Conservation (phyloP, 345 rosid species). For the Toxicodendron radicans region DNA sequence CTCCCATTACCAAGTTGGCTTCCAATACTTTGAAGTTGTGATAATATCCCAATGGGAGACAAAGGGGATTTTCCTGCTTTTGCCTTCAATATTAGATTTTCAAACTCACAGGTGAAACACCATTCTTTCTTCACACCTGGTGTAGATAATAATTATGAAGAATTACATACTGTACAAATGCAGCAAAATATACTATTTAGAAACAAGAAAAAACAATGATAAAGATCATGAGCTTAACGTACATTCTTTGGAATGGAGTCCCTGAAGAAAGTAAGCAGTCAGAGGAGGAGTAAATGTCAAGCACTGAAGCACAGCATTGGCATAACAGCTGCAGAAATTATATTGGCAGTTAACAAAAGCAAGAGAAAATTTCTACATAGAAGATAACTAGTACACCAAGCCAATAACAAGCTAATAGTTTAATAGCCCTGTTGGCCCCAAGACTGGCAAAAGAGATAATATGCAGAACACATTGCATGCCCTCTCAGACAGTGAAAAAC, state of each 20-base stretch:
- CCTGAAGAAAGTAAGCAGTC: constrained; percentile 82
- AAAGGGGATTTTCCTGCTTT: constrained; percentile 69
- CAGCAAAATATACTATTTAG: constrained; percentile 9
- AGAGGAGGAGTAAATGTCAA: constrained; percentile 90
- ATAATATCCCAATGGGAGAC: constrained; percentile 68
- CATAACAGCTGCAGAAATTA: constrained; percentile 83
- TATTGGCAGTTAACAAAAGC: constrained; percentile 7
- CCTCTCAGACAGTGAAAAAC: neutral
- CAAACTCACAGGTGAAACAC: constrained; percentile 95
- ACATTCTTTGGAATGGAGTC: constrained; percentile 81
- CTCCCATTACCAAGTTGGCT: constrained; percentile 79
- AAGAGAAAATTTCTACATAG: neutral
- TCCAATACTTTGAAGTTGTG: constrained; percentile 69
- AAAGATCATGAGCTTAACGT: constrained; percentile 29
- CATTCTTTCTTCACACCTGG: constrained; percentile 74
- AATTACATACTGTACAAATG: constrained; percentile 15
- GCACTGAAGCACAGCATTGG: constrained; percentile 92
- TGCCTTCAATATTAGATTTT: constrained; percentile 66
- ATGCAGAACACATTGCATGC: neutral
- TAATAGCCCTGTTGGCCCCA: neutral
- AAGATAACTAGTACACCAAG: constrained; percentile 5
- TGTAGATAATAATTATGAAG: constrained; percentile 19
- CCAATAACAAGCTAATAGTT: neutral
- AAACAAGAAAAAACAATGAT: constrained; percentile 12
- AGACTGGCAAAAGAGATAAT: neutral